Evolutionary conservation across 2,329 filamentous ascomycete species (phyloP).

Genomic region (Aureobasidium subglaciale): DNA sequence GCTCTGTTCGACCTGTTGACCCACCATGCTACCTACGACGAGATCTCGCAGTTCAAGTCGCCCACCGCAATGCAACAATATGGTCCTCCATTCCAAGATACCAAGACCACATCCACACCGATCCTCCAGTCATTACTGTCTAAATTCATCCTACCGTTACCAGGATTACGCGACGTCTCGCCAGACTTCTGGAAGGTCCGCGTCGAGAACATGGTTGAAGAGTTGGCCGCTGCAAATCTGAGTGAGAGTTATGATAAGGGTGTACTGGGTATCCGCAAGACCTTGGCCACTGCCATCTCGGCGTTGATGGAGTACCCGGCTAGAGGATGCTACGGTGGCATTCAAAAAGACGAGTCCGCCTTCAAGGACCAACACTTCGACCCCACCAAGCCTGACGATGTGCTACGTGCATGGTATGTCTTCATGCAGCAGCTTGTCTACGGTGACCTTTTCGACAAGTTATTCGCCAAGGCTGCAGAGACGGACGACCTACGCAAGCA

Average conservation of each 20-base stretch:
- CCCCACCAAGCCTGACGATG: slow-evolving; percentile 49
- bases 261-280: slow-evolving; percentile 65
- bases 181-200: slow-evolving; percentile 59
- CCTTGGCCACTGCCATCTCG: slow-evolving; percentile 63
- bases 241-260: slow-evolving; percentile 81
- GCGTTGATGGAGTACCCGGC: slow-evolving; percentile 63
- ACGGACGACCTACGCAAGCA: slow-evolving; percentile 59
- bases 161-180: slow-evolving; percentile 57
- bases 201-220: slow-evolving; percentile 52
- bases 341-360: slow-evolving; percentile 34
- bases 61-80: slow-evolving; percentile 58
- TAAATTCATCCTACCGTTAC: slow-evolving; percentile 57
- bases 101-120: slow-evolving; percentile 47
- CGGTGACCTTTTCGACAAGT: slow-evolving; percentile 56
- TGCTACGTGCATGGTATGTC: slow-evolving; percentile 60
- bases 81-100: slow-evolving; percentile 59
- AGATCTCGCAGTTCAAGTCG: slow-evolving; percentile 65
- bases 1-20: slow-evolving; percentile 50
- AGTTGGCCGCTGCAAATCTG: slow-evolving; percentile 60
- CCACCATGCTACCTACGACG: slow-evolving; percentile 50
- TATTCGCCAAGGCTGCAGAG: slow-evolving; percentile 55
- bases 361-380: slow-evolving; percentile 46
- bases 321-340: slow-evolving; percentile 59
- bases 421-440: slow-evolving; percentile 61
- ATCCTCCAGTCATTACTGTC: slow-evolving; percentile 62